Evolutionary conservation across 2,329 filamentous ascomycete species (phyloP).

Genomic region (Paraphoma chrysanthemicola): DNA sequence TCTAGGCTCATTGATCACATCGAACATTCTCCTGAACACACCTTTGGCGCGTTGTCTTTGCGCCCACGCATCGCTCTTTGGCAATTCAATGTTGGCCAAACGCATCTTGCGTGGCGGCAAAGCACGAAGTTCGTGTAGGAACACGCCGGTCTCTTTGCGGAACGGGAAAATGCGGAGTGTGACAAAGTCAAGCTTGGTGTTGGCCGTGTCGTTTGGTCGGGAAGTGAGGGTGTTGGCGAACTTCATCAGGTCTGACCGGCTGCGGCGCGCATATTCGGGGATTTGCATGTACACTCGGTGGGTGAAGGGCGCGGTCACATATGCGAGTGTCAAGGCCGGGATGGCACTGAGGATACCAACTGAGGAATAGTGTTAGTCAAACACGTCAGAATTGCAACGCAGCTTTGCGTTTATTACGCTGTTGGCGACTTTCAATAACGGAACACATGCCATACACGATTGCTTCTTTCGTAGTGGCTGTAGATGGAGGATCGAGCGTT

Average conservation of each 20-base stretch:
- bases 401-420: background rate
- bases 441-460: no score
- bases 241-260: conserved; percentile 30
- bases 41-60: conserved; percentile 28
- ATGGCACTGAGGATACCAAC: conserved; percentile 39
- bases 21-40: conserved; percentile 19
- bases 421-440: background rate
- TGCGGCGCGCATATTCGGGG: conserved; percentile 34
- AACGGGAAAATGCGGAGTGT: conserved; percentile 45
- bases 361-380: conserved; percentile 9
- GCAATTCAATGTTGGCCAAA: conserved; percentile 43
- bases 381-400: background rate
- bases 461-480: no score
- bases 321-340: conserved; percentile 41
- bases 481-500: no score
- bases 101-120: conserved; percentile 32
- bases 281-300: conserved; percentile 42
- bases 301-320: conserved; percentile 47
- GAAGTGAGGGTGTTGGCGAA: conserved; percentile 29
- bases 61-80: conserved; percentile 28
- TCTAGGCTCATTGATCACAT: conserved; percentile 37
- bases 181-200: conserved; percentile 42
- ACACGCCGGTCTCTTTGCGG: conserved; percentile 35
- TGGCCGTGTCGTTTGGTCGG: conserved; percentile 19
- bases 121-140: conserved; percentile 42